A percentile compares a stretch with the other conserved stretches of the same genome.
These are phyloP conservation scores for Nicotiana tabacum DNA, from an alignment of 257 asterid genomes.

Conservation along the genomic window DNA sequence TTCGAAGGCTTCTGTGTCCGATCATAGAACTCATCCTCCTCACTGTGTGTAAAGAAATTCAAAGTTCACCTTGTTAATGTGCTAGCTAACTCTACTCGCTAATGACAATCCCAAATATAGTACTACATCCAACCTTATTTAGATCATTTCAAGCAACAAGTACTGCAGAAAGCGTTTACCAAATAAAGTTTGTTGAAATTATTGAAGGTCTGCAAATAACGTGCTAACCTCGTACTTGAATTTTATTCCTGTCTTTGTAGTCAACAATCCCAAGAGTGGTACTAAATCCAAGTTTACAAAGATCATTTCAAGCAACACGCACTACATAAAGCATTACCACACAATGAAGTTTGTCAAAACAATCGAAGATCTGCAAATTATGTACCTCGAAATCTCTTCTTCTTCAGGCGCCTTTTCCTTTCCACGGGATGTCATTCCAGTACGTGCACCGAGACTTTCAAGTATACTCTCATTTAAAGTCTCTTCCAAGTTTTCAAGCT, in stretches of 20 bases:
- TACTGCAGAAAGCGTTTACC: neutral
- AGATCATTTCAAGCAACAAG: no score
- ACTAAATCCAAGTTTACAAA: neutral
- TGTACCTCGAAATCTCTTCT: slow-evolving; percentile 56
- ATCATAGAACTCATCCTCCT: slow-evolving; percentile 89
- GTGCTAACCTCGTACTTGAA: slow-evolving; percentile 34
- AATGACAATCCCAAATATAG: neutral
- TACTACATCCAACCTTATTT: neutral
- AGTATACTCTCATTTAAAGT: slow-evolving; percentile 91
- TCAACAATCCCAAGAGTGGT: neutral
- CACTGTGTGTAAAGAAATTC: slow-evolving; percentile 43
- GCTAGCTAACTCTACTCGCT: neutral
- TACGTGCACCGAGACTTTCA: slow-evolving; percentile 90
- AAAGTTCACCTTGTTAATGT: neutral
- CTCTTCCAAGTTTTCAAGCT: slow-evolving; percentile 97
- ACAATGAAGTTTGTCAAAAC: neutral
- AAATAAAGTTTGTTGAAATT: neutral
- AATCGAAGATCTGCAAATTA: slow-evolving; percentile 2
- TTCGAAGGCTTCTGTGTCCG: slow-evolving; percentile 69
- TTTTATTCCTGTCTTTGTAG: no score
- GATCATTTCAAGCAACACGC: neutral
- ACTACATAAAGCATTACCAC: neutral
- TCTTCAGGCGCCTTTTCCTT: slow-evolving; percentile 67
- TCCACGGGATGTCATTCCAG: slow-evolving; percentile 54
- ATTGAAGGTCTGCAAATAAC: neutral